phyloP scores from a whole-genome alignment of 768 basidiomycete species.

The Tylopilus vinaceipallidus region DNA sequence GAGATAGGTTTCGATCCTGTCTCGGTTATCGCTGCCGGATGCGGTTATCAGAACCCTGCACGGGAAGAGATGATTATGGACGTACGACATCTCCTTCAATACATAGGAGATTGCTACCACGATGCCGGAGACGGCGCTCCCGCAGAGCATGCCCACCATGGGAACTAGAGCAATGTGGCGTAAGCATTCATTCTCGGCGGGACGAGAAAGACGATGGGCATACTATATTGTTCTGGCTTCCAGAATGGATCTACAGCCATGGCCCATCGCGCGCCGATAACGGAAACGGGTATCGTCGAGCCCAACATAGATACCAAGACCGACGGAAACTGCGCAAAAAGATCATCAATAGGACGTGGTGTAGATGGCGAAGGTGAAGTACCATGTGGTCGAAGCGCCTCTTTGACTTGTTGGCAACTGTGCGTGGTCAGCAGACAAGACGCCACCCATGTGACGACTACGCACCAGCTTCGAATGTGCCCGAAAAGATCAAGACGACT shows the following conservation, averaged over 20 bases:
- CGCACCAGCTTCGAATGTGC: constrained; percentile 74
- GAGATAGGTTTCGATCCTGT: constrained; percentile 83
- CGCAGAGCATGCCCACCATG: constrained; percentile 84
- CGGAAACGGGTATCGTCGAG: constrained; percentile 78
- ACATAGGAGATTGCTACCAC: constrained; percentile 69
- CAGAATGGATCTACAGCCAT: constrained; percentile 81
- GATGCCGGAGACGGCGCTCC: constrained; percentile 72
- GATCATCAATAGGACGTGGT: constrained; percentile 8
- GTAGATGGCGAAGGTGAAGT: neutral
- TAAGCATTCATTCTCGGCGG: neutral
- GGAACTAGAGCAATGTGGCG: constrained; percentile 50
- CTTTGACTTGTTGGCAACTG: constrained; percentile 79
- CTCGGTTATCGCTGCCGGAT: constrained; percentile 64
- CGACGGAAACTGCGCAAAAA: constrained; percentile 48
- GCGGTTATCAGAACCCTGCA: neutral
- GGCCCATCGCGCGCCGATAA: constrained; percentile 71
- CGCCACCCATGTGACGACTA: constrained; percentile 1
- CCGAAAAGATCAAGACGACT: constrained; percentile 74
- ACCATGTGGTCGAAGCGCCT: constrained; percentile 76
- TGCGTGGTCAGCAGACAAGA: neutral
- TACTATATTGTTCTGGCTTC: constrained; percentile 80
- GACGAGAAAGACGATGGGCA: constrained; percentile 15
- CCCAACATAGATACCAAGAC: constrained; percentile 67
- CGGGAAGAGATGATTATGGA: constrained; percentile 1
- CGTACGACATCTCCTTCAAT: constrained; percentile 74